phyloP scores from a whole-genome alignment of 2,329 filamentous ascomycete species.

The Gaeumannomyces sp. region DNA sequence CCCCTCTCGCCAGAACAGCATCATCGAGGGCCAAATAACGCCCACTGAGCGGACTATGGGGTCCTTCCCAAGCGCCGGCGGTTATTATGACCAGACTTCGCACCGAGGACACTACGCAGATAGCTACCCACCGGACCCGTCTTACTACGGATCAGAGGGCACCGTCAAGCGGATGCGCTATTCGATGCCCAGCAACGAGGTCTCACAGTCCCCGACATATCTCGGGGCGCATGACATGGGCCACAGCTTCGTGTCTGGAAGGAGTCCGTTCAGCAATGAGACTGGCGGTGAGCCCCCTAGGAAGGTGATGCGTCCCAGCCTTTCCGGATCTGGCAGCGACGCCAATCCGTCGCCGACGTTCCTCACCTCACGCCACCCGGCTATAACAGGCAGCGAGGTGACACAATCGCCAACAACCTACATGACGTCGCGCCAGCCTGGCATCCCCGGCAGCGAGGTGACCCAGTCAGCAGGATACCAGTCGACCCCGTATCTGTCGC shows the following conservation, averaged over 20 bases:
- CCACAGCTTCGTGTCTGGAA: neutral
- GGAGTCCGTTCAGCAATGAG: neutral
- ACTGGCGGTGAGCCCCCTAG: neutral
- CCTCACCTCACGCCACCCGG: neutral
- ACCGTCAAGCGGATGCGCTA: neutral
- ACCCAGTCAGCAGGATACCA: neutral
- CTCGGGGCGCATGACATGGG: neutral
- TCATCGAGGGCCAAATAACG: conserved; percentile 2
- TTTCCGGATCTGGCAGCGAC: neutral
- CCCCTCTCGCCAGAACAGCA: conserved; percentile 7
- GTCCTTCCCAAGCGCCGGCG: neutral
- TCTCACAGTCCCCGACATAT: neutral
- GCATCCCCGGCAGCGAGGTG: neutral
- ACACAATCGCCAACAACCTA: neutral
- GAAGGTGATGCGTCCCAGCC: neutral
- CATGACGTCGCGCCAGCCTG: neutral
- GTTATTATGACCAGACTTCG: conserved; percentile 4
- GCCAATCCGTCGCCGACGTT: neutral
- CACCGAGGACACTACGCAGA: neutral
- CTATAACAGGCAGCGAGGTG: neutral
- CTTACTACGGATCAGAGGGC: neutral
- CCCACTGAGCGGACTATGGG: conserved; percentile 3
- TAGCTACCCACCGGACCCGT: neutral
- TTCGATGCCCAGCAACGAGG: neutral
- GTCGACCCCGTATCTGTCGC: neutral